Conservation (phyloP, 2,329 filamentous ascomycete genomes). For the Talaromyces sp. region DNA sequence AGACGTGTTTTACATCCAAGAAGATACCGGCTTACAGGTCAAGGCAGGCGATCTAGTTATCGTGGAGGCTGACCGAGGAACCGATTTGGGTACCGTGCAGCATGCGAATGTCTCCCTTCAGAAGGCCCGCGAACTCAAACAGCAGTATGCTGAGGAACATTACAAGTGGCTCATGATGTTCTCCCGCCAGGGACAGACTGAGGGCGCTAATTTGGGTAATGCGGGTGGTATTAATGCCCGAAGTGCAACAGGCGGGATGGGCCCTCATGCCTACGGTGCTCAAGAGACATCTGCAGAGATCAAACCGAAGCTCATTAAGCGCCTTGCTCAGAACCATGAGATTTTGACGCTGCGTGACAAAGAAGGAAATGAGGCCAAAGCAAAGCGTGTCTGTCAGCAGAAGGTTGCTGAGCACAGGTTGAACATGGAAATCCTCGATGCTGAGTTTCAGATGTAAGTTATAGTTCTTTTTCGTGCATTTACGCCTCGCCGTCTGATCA, state of each 20-base stretch:
- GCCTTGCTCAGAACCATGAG: slow-evolving; percentile 88
- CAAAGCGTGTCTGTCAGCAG: slow-evolving; percentile 93
- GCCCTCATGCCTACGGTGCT: slow-evolving; percentile 72
- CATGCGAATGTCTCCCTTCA: slow-evolving; percentile 86
- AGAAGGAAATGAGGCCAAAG: slow-evolving; percentile 96
- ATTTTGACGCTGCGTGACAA: slow-evolving; percentile 88
- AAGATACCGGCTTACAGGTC: slow-evolving; percentile 88
- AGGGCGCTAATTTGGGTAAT: slow-evolving; percentile 43
- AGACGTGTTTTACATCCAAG: slow-evolving; percentile 96
- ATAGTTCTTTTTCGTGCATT: neutral
- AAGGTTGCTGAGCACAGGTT: slow-evolving; percentile 93
- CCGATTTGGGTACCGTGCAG: slow-evolving; percentile 90
- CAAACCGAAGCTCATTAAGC: slow-evolving; percentile 95
- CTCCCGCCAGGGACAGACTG: slow-evolving; percentile 69
- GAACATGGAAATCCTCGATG: slow-evolving; percentile 98
- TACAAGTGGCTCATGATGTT: slow-evolving; percentile 99
- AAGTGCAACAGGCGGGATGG: slow-evolving; percentile 77
- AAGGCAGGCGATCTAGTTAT: slow-evolving; percentile 94
- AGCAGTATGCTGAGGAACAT: slow-evolving; percentile 90
- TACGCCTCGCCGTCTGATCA: neutral
- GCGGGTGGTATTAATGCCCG: slow-evolving; percentile 66
- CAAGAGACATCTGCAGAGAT: slow-evolving; percentile 76
- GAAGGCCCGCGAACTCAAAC: slow-evolving; percentile 83
- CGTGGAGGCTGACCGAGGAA: slow-evolving; percentile 94
- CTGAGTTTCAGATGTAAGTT: slow-evolving; percentile 95